Evolutionary conservation across 805 yeast species (phyloP).

Genomic region (Cyberlindnera suaveolens): DNA sequence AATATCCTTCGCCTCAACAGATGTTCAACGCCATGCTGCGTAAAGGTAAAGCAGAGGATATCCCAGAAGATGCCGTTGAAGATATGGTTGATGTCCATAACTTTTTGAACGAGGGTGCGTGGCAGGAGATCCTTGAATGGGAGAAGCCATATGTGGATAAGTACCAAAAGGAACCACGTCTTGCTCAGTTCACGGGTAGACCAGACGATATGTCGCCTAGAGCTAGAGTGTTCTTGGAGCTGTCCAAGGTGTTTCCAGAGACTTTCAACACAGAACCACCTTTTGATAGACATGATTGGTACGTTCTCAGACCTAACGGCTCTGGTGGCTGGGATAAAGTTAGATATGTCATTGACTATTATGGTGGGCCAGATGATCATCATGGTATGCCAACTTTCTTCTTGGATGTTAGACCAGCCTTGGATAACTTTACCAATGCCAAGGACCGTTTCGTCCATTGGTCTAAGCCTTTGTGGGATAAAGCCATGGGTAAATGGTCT

Average conservation of each 20-base stretch:
- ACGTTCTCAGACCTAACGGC: conserved; percentile 64
- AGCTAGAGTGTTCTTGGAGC: conserved; percentile 59
- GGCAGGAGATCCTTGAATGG: conserved; percentile 93
- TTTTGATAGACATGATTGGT: conserved; percentile 98
- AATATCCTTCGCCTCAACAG: conserved; percentile 98
- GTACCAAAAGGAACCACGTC: conserved; percentile 60
- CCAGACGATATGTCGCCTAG: conserved; percentile 86
- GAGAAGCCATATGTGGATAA: conserved; percentile 62
- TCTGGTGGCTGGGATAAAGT: conserved; percentile 57
- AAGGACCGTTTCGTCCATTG: conserved; percentile 65
- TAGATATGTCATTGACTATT: conserved; percentile 92
- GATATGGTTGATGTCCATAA: conserved; percentile 97
- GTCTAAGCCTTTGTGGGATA: conserved; percentile 58
- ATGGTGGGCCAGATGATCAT: conserved; percentile 89
- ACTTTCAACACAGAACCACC: conserved; percentile 77
- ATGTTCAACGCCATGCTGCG: conserved; percentile 97
- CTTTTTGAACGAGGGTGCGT: conserved; percentile 93
- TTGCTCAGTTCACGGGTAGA: conserved; percentile 83
- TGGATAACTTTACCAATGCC: conserved; percentile 61
- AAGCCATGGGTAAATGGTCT: conserved; percentile 43
- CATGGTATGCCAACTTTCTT: conserved; percentile 88
- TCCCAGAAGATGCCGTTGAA: conserved; percentile 94
- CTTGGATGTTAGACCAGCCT: conserved; percentile 93
- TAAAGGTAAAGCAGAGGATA: conserved; percentile 82
- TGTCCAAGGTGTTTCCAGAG: conserved; percentile 69